These are phyloP conservation scores for Aspergillus ostianus DNA, from an alignment of 495 filamentous ascomycete species.

Conservation along the genomic window DNA sequence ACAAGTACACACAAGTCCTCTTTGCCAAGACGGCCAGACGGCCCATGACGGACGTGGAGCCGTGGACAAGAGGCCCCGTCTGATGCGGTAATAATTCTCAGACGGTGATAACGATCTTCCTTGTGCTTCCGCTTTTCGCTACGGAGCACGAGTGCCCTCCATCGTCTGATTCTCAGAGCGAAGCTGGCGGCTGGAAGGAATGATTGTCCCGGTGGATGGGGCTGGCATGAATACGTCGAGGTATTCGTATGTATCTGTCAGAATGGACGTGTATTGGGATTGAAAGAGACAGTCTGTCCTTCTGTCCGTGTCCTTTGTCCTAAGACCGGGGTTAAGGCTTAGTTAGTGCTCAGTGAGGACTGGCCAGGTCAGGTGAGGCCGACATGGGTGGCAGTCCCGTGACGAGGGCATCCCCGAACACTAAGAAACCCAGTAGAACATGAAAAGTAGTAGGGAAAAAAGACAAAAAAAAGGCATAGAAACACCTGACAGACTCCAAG, in stretches of 20 bases:
- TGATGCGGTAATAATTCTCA: slow-evolving; percentile 1
- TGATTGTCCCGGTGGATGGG: neutral
- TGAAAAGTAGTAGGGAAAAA: neutral
- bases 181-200: neutral
- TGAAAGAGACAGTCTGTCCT: slow-evolving; percentile 7
- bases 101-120: slow-evolving; percentile 14
- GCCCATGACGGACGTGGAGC: slow-evolving; percentile 10
- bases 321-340: too few species aligned
- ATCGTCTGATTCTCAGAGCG: neutral
- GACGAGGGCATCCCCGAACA: neutral
- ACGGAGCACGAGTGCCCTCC: slow-evolving; percentile 2
- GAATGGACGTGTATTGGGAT: slow-evolving; percentile 6
- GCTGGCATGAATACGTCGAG: neutral
- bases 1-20: neutral
- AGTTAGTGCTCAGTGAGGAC: neutral
- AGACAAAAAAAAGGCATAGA: neutral
- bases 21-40: slow-evolving; percentile 19
- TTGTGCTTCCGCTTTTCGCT: neutral
- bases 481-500: too few species aligned
- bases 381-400: neutral
- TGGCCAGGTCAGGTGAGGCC: neutral
- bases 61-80: neutral
- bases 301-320: too few species aligned
- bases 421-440: too few species aligned
- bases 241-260: slow-evolving; percentile 13